A percentile compares a stretch with the other conserved stretches of the same genome.
Evolutionary conservation across 2,329 filamentous ascomycete genomes (phyloP).

Genomic region (Epichloe glyceriae): DNA sequence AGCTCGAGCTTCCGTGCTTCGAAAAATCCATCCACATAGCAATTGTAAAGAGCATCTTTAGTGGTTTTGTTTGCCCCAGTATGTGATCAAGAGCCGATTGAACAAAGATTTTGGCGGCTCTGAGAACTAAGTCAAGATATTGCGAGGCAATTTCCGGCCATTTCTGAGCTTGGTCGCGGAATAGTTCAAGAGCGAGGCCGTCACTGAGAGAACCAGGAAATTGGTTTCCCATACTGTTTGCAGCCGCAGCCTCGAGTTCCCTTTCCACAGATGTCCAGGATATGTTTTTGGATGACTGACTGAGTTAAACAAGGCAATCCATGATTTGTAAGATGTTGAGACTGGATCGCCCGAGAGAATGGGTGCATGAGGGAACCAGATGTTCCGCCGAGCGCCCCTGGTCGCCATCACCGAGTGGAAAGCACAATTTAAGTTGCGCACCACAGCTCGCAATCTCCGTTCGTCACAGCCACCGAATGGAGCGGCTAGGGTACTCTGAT

Average conservation of each 20-base stretch:
- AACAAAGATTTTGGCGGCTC: not conserved
- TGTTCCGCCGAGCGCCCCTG: not conserved
- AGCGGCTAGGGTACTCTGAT: not conserved
- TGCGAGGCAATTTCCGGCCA: not conserved
- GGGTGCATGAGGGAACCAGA: not conserved
- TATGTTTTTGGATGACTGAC: not conserved
- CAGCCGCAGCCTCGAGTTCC: not conserved
- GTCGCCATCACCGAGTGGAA: not conserved
- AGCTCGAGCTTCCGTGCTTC: conserved; percentile 1
- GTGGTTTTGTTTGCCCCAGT: not conserved
- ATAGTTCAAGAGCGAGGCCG: not conserved
- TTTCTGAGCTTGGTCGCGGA: not conserved
- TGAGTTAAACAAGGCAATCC: not conserved
- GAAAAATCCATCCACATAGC: not conserved
- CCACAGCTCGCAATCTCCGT: not conserved
- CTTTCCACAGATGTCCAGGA: not conserved
- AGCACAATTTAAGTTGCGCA: not conserved
- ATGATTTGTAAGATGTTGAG: not conserved
- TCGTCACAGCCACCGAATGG: not conserved
- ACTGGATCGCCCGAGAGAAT: not conserved
- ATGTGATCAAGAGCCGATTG: not conserved
- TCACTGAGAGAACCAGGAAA: not conserved
- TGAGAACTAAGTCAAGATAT: not conserved
- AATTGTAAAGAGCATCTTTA: not conserved
- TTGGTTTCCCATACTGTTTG: not conserved